Conservation (phyloP, 208 protist species). For the Trypanosoma grayi region DNA sequence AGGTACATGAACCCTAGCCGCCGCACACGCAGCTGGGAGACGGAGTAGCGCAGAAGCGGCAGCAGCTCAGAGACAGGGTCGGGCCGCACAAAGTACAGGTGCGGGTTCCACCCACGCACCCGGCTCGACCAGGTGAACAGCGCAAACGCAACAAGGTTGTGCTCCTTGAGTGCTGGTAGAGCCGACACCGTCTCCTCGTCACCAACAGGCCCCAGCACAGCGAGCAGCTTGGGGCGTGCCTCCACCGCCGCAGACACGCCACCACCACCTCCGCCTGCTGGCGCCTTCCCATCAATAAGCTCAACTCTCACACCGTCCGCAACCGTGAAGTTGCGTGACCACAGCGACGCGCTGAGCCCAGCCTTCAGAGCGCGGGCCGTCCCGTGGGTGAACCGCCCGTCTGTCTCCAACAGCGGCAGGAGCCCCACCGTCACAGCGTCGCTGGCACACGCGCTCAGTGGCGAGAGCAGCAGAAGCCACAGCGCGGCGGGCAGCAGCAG, state of each 20-base stretch:
- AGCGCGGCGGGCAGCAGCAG: neutral
- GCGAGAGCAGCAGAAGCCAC: neutral
- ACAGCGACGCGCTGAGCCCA: neutral
- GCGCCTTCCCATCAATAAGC: neutral
- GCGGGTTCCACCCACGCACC: constrained; percentile 32
- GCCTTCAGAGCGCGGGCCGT: neutral
- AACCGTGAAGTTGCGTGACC: constrained; percentile 3
- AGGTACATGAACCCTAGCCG: constrained; percentile 53
- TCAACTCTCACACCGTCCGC: constrained; percentile 4
- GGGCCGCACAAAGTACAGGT: constrained; percentile 41
- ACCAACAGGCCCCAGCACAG: constrained; percentile 30
- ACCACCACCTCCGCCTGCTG: neutral
- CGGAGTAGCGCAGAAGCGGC: constrained; percentile 22
- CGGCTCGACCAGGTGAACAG: constrained; percentile 40
- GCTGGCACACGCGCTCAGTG: neutral
- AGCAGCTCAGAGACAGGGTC: constrained; percentile 26
- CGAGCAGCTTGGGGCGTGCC: constrained; percentile 19
- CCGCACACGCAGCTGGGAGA: constrained; percentile 1
- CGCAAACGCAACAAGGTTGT: constrained; percentile 7
- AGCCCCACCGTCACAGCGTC: neutral
- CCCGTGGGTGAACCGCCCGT: neutral
- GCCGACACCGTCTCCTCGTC: neutral
- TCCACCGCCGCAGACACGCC: constrained; percentile 1
- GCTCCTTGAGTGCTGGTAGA: neutral
- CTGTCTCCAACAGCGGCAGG: neutral